Percentiles rank a stretch among this genome's conserved stretches.
These are phyloP conservation scores for Effrenium voratum DNA, from an alignment of 73 alveolate species.

Conservation along the genomic window DNA sequence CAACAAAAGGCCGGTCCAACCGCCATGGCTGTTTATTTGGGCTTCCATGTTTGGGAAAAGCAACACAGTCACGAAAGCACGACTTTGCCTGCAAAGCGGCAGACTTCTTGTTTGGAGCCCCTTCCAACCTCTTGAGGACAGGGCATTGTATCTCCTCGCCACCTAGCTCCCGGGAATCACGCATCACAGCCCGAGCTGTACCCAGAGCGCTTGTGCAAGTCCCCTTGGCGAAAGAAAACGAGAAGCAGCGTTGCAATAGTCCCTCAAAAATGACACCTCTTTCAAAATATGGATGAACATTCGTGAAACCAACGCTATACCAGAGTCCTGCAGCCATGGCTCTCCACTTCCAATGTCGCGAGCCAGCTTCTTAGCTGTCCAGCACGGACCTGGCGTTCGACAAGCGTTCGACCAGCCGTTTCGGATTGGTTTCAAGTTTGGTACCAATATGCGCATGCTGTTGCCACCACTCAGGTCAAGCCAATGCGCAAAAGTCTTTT, in stretches of 20 bases:
- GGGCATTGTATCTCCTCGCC: conserved; percentile 5
- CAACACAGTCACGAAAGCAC: too few relatives aligned
- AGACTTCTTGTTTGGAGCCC: not conserved
- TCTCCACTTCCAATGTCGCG: conserved; percentile 39
- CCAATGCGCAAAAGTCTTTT: too few relatives aligned
- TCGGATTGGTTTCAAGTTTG: too few relatives aligned
- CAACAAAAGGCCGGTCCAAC: too few relatives aligned
- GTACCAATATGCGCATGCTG: too few relatives aligned
- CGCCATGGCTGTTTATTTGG: too few relatives aligned
- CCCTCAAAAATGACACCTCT: not conserved
- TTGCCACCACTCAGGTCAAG: too few relatives aligned
- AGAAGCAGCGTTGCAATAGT: not conserved
- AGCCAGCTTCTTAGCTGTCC: conserved; percentile 6
- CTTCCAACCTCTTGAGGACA: not conserved
- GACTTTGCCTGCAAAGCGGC: too few relatives aligned
- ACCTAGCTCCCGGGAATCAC: too few relatives aligned
- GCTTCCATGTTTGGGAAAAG: too few relatives aligned
- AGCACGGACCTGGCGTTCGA: conserved; percentile 47
- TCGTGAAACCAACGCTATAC: not conserved
- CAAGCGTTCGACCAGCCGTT: too few relatives aligned
- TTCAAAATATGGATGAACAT: not conserved
- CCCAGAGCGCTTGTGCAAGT: conserved; percentile 26
- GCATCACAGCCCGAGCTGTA: not conserved
- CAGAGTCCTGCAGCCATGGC: not conserved
- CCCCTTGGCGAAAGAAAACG: too few relatives aligned